Base-by-base conservation (phyloP, 805 yeast genomes). In the Candida maltosa region DNA sequence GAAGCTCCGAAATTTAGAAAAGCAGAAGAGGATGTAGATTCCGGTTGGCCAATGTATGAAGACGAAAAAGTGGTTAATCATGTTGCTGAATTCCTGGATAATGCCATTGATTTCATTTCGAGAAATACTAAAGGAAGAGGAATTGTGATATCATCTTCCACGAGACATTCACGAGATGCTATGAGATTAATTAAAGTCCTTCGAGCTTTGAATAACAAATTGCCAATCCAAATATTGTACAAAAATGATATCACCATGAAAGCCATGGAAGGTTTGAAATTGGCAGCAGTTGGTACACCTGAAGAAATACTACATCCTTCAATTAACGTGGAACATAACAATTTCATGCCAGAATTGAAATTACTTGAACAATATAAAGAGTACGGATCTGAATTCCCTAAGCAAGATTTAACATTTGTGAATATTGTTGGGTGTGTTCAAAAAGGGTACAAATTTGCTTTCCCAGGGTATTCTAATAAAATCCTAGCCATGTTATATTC, bases 31-130 rank as follows among this genome's bases (percentile, higher is more conserved):
- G 6, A 9, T 5, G 31, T 26, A 15, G 14, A 12, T 6, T 15
- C 9, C 6, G 34, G 29, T 10, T 35, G 38, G 25, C 43, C 46
- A 11, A 20, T 28, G 14, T 31, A 11, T 12, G 28, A 38, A 14
- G 9, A 26, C 14, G 24, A 34, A 3, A 27, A 23, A 14, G 27
- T 18, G 14, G 16, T 39, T 33, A 19, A 36, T 28, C 25, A 29
- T 20, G 29, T 39, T 11, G 20, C 22, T 5, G 29, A 32, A 4
- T 25, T 35, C 3, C 38, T 40, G n/a, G 48, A 45, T 2, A 41
- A 51, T 29, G 21, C 37, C 12, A 58, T 75, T 34, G 70, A 72
- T 42, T 60, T 71, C 29, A 52, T 74, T 18, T 68, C 70, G 48
- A 38, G 46, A 18, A 37, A 43, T 26, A 37, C 49, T 26, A 48